Conservation (phyloP, 2,329 filamentous ascomycete species). For the Aspergillus piperis region DNA sequence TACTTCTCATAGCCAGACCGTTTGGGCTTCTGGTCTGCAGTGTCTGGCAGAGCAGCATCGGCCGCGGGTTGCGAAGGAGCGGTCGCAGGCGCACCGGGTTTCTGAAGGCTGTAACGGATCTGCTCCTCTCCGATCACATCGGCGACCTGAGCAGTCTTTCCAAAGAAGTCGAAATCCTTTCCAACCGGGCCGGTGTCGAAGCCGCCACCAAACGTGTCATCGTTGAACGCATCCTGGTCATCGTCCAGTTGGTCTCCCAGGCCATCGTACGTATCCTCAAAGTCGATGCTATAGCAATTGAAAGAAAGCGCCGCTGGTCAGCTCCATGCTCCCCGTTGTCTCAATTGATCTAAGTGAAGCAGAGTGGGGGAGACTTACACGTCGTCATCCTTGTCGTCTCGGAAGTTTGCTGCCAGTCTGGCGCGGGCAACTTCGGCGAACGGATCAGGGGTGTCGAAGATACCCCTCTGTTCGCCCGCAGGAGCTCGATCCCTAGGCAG, state of each 20-base stretch:
- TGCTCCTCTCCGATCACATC: constrained; percentile 90
- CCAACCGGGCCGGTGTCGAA: constrained; percentile 60
- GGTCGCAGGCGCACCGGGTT: constrained; percentile 53
- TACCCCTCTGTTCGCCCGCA: constrained; percentile 65
- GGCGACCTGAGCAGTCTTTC: constrained; percentile 83
- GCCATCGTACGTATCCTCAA: constrained; percentile 97
- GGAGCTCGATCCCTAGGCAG: constrained; percentile 69
- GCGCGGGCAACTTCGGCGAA: constrained; percentile 77
- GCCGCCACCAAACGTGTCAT: constrained; percentile 81
- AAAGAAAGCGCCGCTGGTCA: constrained; percentile 7
- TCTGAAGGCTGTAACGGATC: constrained; percentile 75
- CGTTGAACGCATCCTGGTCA: constrained; percentile 90
- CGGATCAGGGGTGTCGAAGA: constrained; percentile 83
- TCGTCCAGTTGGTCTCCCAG: constrained; percentile 89
- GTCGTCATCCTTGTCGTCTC: constrained; percentile 64
- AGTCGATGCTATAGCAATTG: constrained; percentile 64
- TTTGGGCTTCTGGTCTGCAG: constrained; percentile 56
- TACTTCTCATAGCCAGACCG: constrained; percentile 92
- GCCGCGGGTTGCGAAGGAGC: constrained; percentile 36
- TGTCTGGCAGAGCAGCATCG: constrained; percentile 46
- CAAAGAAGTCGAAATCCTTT: constrained; percentile 97
- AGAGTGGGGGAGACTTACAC: constrained; percentile 51
- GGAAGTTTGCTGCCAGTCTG: constrained; percentile 42
- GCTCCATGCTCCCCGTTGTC: not conserved
- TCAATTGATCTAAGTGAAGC: not conserved